A percentile compares a stretch with the other conserved stretches of the same genome.
Conservation (phyloP, 2,329 filamentous ascomycete species). For the Samsoniella hepiali region DNA sequence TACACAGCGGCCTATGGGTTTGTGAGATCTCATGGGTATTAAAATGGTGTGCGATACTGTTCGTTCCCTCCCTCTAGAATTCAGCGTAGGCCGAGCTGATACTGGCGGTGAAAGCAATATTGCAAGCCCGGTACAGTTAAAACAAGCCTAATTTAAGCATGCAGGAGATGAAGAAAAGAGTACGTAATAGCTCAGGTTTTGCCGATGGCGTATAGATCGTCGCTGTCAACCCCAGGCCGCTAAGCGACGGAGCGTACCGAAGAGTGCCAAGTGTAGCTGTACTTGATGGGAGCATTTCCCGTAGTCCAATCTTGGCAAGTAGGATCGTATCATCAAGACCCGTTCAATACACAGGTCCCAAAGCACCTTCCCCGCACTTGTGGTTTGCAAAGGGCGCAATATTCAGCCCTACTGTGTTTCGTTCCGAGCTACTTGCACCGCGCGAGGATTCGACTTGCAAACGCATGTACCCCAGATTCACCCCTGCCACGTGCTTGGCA, state of each 20-base stretch:
- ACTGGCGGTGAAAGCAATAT: no score
- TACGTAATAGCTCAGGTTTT: background rate
- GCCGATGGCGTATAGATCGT: background rate
- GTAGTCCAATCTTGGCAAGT: conserved; percentile 3
- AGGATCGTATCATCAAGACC: background rate
- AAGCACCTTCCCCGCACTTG: background rate
- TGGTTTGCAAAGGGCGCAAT: background rate
- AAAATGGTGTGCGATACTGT: no score
- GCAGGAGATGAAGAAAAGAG: background rate
- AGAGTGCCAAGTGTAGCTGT: background rate
- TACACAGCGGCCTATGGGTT: no score
- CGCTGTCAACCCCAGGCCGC: background rate
- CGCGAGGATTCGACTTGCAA: background rate
- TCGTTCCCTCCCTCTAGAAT: background rate
- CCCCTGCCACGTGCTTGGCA: background rate
- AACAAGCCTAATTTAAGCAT: background rate
- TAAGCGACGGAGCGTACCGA: no score
- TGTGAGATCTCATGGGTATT: no score
- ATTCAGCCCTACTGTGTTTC: background rate
- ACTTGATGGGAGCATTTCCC: background rate
- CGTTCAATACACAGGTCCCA: background rate
- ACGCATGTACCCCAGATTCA: conserved; percentile 9
- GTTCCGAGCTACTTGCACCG: background rate
- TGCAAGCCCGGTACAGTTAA: background rate
- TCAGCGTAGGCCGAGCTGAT: no score